These are phyloP conservation scores for Plasmodium reichenowi DNA, from an alignment of 169 alveolate species.

Conservation along the genomic window DNA sequence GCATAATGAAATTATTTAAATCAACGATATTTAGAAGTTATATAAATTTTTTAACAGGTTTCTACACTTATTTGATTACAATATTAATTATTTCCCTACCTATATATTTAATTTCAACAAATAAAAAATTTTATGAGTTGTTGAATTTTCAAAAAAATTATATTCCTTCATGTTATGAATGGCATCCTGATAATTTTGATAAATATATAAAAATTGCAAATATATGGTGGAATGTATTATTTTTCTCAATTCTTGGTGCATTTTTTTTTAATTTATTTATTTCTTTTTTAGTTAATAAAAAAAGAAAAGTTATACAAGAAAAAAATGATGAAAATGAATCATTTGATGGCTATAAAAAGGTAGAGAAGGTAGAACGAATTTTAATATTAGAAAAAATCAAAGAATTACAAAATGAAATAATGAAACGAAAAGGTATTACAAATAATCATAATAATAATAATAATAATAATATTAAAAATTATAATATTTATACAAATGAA, in stretches of 20 bases:
- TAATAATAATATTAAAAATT: neutral
- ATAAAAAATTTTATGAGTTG: constrained; percentile 47
- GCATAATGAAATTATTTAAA: constrained; percentile 60
- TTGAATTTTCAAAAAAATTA: constrained; percentile 13
- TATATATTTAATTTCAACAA: constrained; percentile 66
- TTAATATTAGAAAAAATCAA: constrained; percentile 40
- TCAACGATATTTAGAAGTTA: constrained; percentile 31
- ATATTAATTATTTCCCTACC: constrained; percentile 58
- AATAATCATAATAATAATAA: neutral
- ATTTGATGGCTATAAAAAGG: constrained; percentile 29
- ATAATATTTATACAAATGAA: neutral
- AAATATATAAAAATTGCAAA: constrained; percentile 31
- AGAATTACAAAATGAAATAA: constrained; percentile 21
- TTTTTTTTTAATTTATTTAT: constrained; percentile 62
- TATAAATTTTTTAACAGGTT: constrained; percentile 45
- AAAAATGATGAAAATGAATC: neutral
- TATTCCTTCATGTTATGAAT: constrained; percentile 48
- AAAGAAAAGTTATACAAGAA: neutral
- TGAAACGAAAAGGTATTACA: neutral
- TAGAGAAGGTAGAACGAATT: constrained; percentile 32
- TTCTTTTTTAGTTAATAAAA: constrained; percentile 32
- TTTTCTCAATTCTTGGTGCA: constrained; percentile 33
- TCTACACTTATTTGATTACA: constrained; percentile 38
- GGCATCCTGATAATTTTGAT: constrained; percentile 72
- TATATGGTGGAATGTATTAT: constrained; percentile 39